phyloP scores from a whole-genome alignment of 2,329 filamentous ascomycete species.

The Botryotinia globosa region DNA sequence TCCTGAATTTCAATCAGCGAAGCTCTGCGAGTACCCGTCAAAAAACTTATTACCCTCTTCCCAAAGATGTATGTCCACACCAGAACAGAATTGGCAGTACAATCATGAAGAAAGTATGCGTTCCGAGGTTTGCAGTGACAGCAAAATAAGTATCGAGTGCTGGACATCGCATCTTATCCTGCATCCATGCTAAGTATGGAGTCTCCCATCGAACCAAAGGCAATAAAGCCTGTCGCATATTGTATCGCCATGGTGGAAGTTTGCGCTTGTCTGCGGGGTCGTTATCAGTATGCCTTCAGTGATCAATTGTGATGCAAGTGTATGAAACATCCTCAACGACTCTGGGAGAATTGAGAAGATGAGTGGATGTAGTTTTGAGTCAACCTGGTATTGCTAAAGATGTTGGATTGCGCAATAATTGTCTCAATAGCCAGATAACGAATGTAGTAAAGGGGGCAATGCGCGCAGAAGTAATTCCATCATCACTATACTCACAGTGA shows the following conservation, averaged over 20 bases:
- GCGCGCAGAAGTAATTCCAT: background rate
- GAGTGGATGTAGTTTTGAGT: background rate
- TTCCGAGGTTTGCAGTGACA: constrained; percentile 91
- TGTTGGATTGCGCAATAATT: background rate
- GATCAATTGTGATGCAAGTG: background rate
- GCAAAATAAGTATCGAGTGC: constrained; percentile 95
- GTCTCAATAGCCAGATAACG: background rate
- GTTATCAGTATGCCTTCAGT: constrained; percentile 11
- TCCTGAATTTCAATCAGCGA: constrained; percentile 42
- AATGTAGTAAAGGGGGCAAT: background rate
- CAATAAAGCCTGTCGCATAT: constrained; percentile 74
- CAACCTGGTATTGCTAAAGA: background rate
- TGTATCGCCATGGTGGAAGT: constrained; percentile 86
- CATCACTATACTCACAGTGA: constrained; percentile 56
- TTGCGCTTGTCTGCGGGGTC: constrained; percentile 66
- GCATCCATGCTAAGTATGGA: constrained; percentile 84
- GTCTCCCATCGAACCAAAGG: constrained; percentile 93
- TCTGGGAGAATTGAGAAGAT: background rate
- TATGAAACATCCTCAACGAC: background rate
- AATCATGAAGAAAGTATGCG: constrained; percentile 98
- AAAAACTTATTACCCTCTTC: constrained; percentile 68
- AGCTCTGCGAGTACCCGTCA: background rate
- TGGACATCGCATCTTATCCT: constrained; percentile 75
- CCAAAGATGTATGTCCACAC: constrained; percentile 84
- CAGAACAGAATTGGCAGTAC: constrained; percentile 93